Percentiles rank a stretch among this genome's conserved stretches.
Evolutionary conservation across 1,284 basidiomycete genomes (phyloP).

Genomic region (Pulveroboletus ridleyi): DNA sequence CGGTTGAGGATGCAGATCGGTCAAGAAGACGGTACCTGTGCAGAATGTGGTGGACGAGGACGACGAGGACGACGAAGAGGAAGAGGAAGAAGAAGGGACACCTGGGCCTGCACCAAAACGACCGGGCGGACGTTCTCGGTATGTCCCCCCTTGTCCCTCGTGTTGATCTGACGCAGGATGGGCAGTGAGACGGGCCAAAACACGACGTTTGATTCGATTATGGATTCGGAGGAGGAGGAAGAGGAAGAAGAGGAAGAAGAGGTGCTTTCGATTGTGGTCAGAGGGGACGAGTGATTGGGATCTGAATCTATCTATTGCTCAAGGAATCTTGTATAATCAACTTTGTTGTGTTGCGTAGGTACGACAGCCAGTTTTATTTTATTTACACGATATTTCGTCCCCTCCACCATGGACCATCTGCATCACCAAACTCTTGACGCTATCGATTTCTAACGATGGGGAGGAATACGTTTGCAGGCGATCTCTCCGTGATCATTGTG

Average conservation of each 20-base stretch:
- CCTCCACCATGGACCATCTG: constrained; percentile 35
- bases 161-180: not conserved
- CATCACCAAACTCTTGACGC: constrained; percentile 4
- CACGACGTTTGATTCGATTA: constrained; percentile 34
- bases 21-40: constrained; percentile 40
- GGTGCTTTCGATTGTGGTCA: constrained; percentile 37
- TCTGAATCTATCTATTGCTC: not conserved
- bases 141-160: not conserved
- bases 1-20: constrained; percentile 35
- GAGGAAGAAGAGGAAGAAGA: constrained; percentile 43
- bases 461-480: constrained; percentile 52
- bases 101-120: constrained; percentile 24
- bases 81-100: constrained; percentile 39
- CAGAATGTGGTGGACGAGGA: constrained; percentile 42
- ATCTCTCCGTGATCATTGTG: constrained; percentile 48
- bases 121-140: constrained; percentile 13
- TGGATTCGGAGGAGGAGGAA: constrained; percentile 31
- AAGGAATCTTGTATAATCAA: too few species aligned
- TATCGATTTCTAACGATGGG: constrained; percentile 39
- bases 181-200: constrained; percentile 16
- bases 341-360: too few species aligned
- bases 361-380: too few species aligned
- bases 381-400: not conserved
- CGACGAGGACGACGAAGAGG: constrained; percentile 44
- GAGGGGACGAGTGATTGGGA: constrained; percentile 6